phyloP scores from a whole-genome alignment of 805 yeast species.

The Metschnikowia matae region DNA sequence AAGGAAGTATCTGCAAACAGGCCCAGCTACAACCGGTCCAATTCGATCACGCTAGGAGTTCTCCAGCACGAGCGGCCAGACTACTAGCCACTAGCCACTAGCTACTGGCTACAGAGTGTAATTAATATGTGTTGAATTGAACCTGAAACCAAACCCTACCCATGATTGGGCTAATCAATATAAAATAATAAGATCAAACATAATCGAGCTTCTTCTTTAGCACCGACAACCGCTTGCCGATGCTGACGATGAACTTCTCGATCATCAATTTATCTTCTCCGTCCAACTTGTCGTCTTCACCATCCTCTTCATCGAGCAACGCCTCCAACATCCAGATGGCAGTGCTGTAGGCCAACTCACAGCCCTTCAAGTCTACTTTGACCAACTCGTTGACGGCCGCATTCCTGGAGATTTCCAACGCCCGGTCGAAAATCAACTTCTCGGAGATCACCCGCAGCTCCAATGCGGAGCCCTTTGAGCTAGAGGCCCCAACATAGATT shows the following conservation, averaged over 20 bases:
- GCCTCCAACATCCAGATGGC: conserved; percentile 96
- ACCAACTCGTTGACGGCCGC: conserved; percentile 87
- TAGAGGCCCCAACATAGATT: conserved; percentile 11
- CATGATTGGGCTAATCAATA: background rate
- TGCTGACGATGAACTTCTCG: conserved; percentile 75
- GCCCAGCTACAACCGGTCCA: conserved; percentile 34
- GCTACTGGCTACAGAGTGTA: background rate
- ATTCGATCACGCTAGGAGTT: conserved; percentile 38
- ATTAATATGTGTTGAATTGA: background rate
- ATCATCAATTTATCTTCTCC: conserved; percentile 71
- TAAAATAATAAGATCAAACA: conserved; percentile 4
- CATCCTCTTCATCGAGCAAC: conserved; percentile 48
- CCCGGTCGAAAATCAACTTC: conserved; percentile 85
- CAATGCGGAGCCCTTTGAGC: conserved; percentile 3
- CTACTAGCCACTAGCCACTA: background rate
- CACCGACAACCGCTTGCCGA: conserved; percentile 73
- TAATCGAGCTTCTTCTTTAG: conserved; percentile 53
- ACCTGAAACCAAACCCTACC: conserved; percentile 5
- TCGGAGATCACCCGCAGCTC: conserved; percentile 57
- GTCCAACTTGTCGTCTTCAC: conserved; percentile 49
- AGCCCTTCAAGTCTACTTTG: conserved; percentile 66
- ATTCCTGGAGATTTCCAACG: conserved; percentile 84
- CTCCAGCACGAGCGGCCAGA: conserved; percentile 25
- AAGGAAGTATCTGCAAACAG: conserved; percentile 7
- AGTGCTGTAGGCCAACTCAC: conserved; percentile 86